Evolutionary conservation across 352 stramenopile genomes (phyloP).

Genomic region (Elongisporangium prolatum): DNA sequence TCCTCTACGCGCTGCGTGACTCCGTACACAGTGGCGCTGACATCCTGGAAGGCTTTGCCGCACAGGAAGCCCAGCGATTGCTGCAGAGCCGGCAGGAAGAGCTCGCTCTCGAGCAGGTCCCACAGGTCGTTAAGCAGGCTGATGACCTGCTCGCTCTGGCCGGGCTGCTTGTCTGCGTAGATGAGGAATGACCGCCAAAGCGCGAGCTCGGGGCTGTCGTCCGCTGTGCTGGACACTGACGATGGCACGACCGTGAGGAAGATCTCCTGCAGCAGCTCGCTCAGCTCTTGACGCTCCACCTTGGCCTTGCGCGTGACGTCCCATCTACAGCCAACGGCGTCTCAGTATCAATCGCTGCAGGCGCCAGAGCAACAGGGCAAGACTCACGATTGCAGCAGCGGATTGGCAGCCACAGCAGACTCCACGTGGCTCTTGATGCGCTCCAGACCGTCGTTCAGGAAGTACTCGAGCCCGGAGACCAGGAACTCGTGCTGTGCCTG

Average conservation of each 20-base stretch:
- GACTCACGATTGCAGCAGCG: slow-evolving; percentile 44
- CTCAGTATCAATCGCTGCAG: neutral
- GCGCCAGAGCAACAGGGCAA: neutral
- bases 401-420: slow-evolving; percentile 34
- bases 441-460: slow-evolving; percentile 55
- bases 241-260: slow-evolving; percentile 56
- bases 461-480: slow-evolving; percentile 75
- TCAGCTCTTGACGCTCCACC: slow-evolving; percentile 66
- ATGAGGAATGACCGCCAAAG: slow-evolving; percentile 71
- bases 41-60: slow-evolving; percentile 76
- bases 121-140: slow-evolving; percentile 78
- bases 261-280: slow-evolving; percentile 62
- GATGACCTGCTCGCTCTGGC: slow-evolving; percentile 70
- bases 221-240: slow-evolving; percentile 8
- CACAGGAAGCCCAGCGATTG: slow-evolving; percentile 72
- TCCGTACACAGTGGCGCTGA: slow-evolving; percentile 72
- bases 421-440: slow-evolving; percentile 67
- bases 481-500: slow-evolving; percentile 66
- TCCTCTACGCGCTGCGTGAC: slow-evolving; percentile 22
- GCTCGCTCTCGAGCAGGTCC: slow-evolving; percentile 75
- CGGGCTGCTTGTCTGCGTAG: slow-evolving; percentile 63
- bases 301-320: slow-evolving; percentile 66
- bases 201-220: slow-evolving; percentile 20
- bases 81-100: slow-evolving; percentile 68
- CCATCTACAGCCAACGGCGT: slow-evolving; percentile 25